Evolutionary conservation across 805 yeast genomes (phyloP).

Genomic region (Lachancea cidri): DNA sequence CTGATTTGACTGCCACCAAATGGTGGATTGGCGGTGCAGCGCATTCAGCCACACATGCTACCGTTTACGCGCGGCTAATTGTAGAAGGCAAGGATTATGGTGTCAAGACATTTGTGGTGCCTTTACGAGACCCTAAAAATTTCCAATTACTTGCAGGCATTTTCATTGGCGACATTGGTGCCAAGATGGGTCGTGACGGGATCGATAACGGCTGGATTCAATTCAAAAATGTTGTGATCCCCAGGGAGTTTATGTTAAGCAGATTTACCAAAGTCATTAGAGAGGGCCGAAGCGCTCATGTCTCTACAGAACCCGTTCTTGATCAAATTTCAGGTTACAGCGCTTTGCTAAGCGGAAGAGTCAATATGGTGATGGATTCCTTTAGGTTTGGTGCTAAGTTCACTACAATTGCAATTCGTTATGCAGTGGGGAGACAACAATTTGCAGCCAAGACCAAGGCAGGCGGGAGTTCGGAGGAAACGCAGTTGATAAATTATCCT

Average conservation of each 20-base stretch:
- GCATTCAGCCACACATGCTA: constrained; percentile 82
- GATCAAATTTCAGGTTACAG: constrained; percentile 81
- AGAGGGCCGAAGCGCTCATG: constrained; percentile 48
- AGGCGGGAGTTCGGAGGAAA: constrained; percentile 34
- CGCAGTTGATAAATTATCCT: constrained; percentile 78
- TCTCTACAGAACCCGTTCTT: constrained; percentile 54
- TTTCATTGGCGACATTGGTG: constrained; percentile 85
- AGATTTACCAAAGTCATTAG: constrained; percentile 67
- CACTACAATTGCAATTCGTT: constrained; percentile 78
- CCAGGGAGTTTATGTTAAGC: constrained; percentile 76
- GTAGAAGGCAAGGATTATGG: constrained; percentile 85
- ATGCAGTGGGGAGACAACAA: constrained; percentile 87
- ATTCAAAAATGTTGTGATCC: constrained; percentile 76
- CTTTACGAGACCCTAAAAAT: constrained; percentile 62
- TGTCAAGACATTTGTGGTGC: constrained; percentile 88
- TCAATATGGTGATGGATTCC: constrained; percentile 82
- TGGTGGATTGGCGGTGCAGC: constrained; percentile 99
- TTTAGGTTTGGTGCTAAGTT: constrained; percentile 75
- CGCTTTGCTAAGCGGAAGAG: constrained; percentile 85
- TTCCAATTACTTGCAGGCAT: constrained; percentile 77
- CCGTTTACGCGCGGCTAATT: constrained; percentile 78
- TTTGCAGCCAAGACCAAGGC: constrained; percentile 41
- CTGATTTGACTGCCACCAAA: constrained; percentile 87
- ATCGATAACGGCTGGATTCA: constrained; percentile 97
- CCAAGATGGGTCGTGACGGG: constrained; percentile 94